Evolutionary conservation across 257 asterid genomes (phyloP), one percentile per base, ranked within the genome.

Genomic region (Handroanthus guayacan): DNA sequence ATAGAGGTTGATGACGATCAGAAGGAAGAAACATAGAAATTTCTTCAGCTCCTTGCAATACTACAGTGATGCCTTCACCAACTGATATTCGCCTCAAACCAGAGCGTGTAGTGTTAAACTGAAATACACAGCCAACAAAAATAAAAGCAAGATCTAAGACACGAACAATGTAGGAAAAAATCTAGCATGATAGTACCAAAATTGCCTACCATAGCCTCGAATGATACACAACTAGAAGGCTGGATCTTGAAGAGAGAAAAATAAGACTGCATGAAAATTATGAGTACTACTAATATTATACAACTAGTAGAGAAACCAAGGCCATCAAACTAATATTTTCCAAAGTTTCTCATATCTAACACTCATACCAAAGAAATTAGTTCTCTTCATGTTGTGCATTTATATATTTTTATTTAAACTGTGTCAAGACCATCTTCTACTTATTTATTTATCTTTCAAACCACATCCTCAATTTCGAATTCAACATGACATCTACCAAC

Each of bases 1-100:
- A 79, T 31, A 77, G 80, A 48, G 51, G 74, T 43, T 80, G 83
- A 68, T 75, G 76, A 57, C 52, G 52, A 66, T 79, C 75, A 17
- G 86, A 69, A 56, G 87, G 77, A 39, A 78, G 85, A 74, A 83
- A 77, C 63, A 86, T 65, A 69, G 91, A 81, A 14, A 91, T 84
- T 83, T 87, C 95, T 83, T 90, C 80, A 9, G 96, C 96, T 4
- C 89, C 88, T 75, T 79, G 80, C 73, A 91, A 88, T 84, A 88
- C 97, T 55, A 91, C 69, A 2, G 89, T 85, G 70, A 94, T 89
- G 77, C 97, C 98, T 86, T 94, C 88, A 57, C 92, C 85, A 14
- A 94, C 92, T 45, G 86, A 85, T 65, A 91, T 85, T 72, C 85
- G 84, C 67, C 87, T 83, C 84, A 94, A 82, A 72, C 92, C 94